These are phyloP conservation scores for Cyanidium caldarium DNA, from an alignment of 23 red algal genomes.

Conservation along the genomic window DNA sequence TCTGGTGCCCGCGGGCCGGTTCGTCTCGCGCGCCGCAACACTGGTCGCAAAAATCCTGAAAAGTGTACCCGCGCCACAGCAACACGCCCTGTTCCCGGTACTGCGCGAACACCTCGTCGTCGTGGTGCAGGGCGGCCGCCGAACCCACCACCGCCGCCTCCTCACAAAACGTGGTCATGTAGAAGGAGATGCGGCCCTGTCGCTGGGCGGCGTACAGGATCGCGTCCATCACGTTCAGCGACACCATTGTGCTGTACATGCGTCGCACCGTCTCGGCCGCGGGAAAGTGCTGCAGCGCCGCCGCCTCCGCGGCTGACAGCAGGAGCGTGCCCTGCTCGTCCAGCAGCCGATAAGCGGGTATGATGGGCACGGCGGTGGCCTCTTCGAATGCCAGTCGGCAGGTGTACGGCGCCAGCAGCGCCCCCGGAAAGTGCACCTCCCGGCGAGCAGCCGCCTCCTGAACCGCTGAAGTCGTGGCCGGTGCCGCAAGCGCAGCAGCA, in stretches of 20 bases:
- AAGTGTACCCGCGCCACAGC: conserved; percentile 20
- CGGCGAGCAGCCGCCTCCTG: too few relatives aligned
- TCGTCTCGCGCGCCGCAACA: conserved; percentile 20
- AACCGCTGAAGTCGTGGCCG: too few relatives aligned
- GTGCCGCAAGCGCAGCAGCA: too few relatives aligned
- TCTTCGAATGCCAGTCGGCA: neutral
- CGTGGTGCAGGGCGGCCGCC: conserved; percentile 29
- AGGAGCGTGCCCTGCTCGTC: neutral
- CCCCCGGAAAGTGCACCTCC: conserved; percentile 18
- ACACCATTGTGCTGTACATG: conserved; percentile 18
- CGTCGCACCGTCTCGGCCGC: neutral
- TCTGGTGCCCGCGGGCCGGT: conserved; percentile 24
- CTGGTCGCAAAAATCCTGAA: conserved; percentile 25
- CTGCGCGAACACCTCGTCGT: conserved; percentile 38
- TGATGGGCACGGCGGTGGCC: neutral
- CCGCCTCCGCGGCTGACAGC: neutral
- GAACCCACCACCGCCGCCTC: conserved; percentile 41
- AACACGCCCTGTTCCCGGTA: conserved; percentile 55
- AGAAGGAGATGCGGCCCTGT: conserved; percentile 44
- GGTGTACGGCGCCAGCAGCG: conserved; percentile 11
- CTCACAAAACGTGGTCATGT: conserved; percentile 35
- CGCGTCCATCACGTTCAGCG: conserved; percentile 28
- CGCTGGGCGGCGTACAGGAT: conserved; percentile 25
- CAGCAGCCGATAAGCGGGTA: neutral
- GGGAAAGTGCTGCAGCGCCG: neutral